Evolutionary conservation across 352 stramenopile genomes (phyloP).

Genomic region (Plasmopara halstedii): DNA sequence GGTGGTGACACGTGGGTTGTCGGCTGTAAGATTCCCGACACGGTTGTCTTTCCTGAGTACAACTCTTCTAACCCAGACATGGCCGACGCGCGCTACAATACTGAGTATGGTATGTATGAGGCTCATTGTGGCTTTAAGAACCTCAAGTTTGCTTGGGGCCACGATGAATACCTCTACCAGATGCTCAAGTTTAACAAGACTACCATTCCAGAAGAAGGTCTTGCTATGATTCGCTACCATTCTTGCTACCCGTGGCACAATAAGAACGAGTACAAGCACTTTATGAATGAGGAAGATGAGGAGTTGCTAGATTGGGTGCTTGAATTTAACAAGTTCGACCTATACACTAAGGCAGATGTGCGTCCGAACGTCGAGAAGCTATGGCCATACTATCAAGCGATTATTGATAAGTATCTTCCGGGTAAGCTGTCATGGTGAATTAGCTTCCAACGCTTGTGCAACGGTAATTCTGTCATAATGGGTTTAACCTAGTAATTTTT

Average conservation of each 20-base stretch:
- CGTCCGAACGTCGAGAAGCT: constrained; percentile 74
- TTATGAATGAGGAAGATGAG: constrained; percentile 84
- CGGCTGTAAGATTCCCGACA: constrained; percentile 84
- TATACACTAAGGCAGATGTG: constrained; percentile 90
- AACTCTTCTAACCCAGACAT: constrained; percentile 89
- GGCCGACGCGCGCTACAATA: constrained; percentile 79
- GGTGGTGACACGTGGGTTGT: constrained; percentile 92
- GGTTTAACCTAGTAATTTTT: too few relatives aligned
- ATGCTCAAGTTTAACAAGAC: constrained; percentile 89
- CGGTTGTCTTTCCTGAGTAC: constrained; percentile 87
- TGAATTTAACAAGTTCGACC: constrained; percentile 91
- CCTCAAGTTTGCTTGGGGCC: constrained; percentile 87
- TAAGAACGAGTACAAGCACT: constrained; percentile 85
- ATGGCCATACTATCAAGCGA: constrained; percentile 87
- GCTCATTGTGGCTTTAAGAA: constrained; percentile 85
- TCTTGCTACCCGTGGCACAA: constrained; percentile 92
- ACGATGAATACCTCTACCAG: constrained; percentile 93
- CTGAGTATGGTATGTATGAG: constrained; percentile 82
- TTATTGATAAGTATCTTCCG: constrained; percentile 90
- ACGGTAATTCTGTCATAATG: too few relatives aligned
- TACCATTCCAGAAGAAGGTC: constrained; percentile 80
- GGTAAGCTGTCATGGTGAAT: constrained; percentile 65
- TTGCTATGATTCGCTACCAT: constrained; percentile 93
- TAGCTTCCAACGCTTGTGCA: neutral
- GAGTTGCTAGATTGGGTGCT: constrained; percentile 87